Evolutionary conservation across 768 basidiomycete genomes (phyloP), one percentile per base, ranked within the genome.

Genomic region (Leccinellum luteum): DNA sequence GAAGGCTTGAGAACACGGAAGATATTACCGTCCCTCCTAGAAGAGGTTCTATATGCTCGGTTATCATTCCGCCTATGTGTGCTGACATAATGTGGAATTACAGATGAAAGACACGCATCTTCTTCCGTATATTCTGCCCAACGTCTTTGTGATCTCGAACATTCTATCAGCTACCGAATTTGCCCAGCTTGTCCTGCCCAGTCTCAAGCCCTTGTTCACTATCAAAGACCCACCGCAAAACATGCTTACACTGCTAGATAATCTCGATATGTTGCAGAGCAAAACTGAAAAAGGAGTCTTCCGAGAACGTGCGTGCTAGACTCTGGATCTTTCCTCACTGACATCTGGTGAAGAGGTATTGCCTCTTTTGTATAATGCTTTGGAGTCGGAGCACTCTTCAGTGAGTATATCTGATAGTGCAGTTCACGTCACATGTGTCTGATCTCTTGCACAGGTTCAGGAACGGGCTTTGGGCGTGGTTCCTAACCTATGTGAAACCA

Each of bases 211-310:
- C 0, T 74, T 99, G 17, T 99, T 99, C 61, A 79, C 77, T 0
- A 77, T 98, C 67, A 94, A 90, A 70, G 97, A 99, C 65, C 96
- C 97, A 17, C 95, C 96, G 0, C 95, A 98, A 73, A 97, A 95
- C 62, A 96, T 98, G 92, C 73, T 98, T 51, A 94, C 94, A 0
- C 75, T 99, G 25, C 73, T 99, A 47, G 94, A 98, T 64, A 96
- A 96, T 65, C 79, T 99, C 8, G 76, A 82, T 23, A 82, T 94
- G 75, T 78, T 99, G 28, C 92, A 94, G 65, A 84, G 80, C 57
- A 99, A 99, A 75, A 95, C 94, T 2, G 86, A 90, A 54, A 92
- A 94, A 60, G 74, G 73, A 10, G 82, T 89, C 3, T 98, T 98
- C 73, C 80, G 91, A 64, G 94, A 95, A 73, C 90, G 94, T 97